Base-by-base conservation (phyloP, 1,139 yeast genomes). In the Kurtzmaniella quercitrusa region DNA sequence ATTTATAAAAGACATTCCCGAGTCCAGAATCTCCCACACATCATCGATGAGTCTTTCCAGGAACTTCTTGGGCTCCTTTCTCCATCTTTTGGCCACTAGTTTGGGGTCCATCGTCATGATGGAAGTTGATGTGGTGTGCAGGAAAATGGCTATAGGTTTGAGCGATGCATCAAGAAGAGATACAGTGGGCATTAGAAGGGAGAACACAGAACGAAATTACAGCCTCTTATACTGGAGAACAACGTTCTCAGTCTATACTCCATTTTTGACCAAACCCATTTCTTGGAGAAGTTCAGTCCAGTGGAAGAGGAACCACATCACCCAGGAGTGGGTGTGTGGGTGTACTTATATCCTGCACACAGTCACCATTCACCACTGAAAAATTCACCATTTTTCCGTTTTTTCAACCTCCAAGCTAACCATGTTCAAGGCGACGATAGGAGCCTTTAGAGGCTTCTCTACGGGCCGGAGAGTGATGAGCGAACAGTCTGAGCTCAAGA, bases 31-130 rank as follows among this genome's bases (percentile, higher is more conserved):
- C 5, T 9, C 17, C 44, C 61, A 60, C 2, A 63, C 59, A 3
- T 62, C 59, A 39, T 50, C 55, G n/a, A 63, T 46, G 15, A 53
- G 48, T 17, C 41, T 47, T 16, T 50, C 34, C 37, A 51, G 52
- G 43, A 54, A 54, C 43, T 51, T 50, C 44, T 51, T 55, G 21
- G 54, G 55, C 1, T 44, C 44, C 17, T 49, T 51, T 2, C 43
- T 50, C 63, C 63, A 58, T 45, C 51, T 49, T 42, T 50, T 53
- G 8, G 51, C 44, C 17, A 45, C 12, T 5, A 14, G 10, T 14
- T 36, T 36, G 16, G 21, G 25, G 16, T 36, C 38, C 38, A 36
- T 36, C 38, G 17, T 7, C 17, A 27, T 27, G 31, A 4, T 27
- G 6, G 31, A 27, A 11, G 31, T 36, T 8, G n/a, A 12, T 19